These are phyloP conservation scores for Stenocarpella maydis DNA, from an alignment of 2,329 filamentous ascomycete species.

Conservation along the genomic window DNA sequence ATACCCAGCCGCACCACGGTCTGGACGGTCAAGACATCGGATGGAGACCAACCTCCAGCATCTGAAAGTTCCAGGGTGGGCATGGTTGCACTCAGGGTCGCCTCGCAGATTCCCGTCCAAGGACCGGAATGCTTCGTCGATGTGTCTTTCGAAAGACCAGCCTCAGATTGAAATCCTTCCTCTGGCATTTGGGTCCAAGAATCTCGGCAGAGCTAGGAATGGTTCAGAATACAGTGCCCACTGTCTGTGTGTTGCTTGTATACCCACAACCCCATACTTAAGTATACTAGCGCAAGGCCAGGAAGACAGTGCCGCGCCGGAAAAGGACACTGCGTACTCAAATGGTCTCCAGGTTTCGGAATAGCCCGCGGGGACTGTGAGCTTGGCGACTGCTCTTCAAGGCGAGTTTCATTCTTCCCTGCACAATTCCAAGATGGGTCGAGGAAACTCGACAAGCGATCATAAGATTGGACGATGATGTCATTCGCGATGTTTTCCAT, in stretches of 20 bases:
- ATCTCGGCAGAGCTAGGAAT: constrained; percentile 11
- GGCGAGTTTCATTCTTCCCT: background rate
- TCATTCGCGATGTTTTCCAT: background rate
- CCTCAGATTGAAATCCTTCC: background rate
- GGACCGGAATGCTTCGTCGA: background rate
- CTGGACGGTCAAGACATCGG: background rate
- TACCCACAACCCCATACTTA: constrained; percentile 22
- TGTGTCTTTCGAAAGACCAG: background rate
- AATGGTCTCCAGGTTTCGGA: constrained; percentile 1
- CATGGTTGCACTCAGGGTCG: background rate
- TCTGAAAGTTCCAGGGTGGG: background rate
- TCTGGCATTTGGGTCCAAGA: background rate
- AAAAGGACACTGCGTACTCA: background rate
- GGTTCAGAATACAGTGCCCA: constrained; percentile 8
- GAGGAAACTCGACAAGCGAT: background rate
- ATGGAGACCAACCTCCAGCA: constrained; percentile 6
- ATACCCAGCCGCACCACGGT: background rate
- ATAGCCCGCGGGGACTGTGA: background rate
- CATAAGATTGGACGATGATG: background rate
- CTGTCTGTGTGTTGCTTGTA: background rate
- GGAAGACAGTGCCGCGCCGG: background rate
- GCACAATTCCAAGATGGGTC: background rate
- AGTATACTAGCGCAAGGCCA: background rate
- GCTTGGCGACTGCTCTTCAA: background rate
- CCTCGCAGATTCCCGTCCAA: background rate